These are phyloP conservation scores for Sparassis latifolia DNA, from an alignment of 1,284 basidiomycete genomes.

Conservation along the genomic window DNA sequence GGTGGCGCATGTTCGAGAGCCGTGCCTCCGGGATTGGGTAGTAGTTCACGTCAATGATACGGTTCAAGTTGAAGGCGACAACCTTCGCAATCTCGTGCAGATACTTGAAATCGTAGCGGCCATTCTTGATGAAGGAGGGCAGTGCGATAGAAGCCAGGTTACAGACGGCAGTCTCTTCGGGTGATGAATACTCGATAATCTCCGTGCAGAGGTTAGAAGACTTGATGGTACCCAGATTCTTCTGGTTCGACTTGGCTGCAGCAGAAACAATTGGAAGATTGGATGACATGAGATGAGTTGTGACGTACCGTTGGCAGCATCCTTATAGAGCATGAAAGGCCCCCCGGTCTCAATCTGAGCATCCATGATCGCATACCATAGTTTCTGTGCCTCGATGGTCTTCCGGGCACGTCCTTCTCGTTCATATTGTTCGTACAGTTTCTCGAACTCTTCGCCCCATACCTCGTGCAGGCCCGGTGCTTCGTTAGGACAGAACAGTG, in stretches of 20 bases:
- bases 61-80: constrained; percentile 90
- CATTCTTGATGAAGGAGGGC: constrained; percentile 77
- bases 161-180: constrained; percentile 98
- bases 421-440: constrained; percentile 88
- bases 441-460: constrained; percentile 89
- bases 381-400: constrained; percentile 92
- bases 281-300: constrained; percentile 2
- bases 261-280: constrained; percentile 1
- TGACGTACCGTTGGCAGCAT: constrained; percentile 70
- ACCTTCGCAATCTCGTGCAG: constrained; percentile 94
- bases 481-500: constrained; percentile 97
- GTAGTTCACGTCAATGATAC: constrained; percentile 90
- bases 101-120: constrained; percentile 88
- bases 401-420: constrained; percentile 85
- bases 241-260: constrained; percentile 92
- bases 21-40: constrained; percentile 92
- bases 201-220: constrained; percentile 99
- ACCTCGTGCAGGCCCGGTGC: constrained; percentile 90
- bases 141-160: constrained; percentile 97
- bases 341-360: constrained; percentile 98
- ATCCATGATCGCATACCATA: constrained; percentile 98
- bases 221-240: constrained; percentile 99
- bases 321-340: constrained; percentile 99
- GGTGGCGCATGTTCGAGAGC: constrained; percentile 94
- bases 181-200: constrained; percentile 97